Base-by-base conservation (phyloP, 306 rosid species). In the Herpetospermum pedunculosum region DNA sequence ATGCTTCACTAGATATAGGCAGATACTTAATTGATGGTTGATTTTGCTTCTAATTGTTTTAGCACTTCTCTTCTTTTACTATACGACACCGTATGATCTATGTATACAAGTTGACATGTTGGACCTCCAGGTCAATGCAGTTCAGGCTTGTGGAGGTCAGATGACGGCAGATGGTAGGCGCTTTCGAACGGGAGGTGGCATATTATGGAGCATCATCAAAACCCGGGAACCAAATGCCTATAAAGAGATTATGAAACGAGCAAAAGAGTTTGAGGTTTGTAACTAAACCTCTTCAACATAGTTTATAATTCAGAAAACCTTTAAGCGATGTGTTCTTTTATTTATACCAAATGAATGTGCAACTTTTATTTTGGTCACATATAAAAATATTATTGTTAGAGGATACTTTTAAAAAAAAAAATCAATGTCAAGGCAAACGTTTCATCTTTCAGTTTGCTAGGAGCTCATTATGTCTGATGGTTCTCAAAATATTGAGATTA, bases 131-230 rank as follows among this genome's bases (percentile, higher is more conserved):
- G 98, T 93, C 79, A 89, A 90, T 77, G 93, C 92, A 52, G 77
- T 92, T 75, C 90, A 88, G 78, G 79, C 93, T 48, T 90, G 96
- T 68, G 98, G 98, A 64, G 98, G 93, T 76, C 97, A 90, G 89
- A 81, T 65, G 92, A 88, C 93, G 69, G 82, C 81, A 38, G 92
- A 90, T 83, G 96, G 96, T 18, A 83, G 77, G 65, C 96, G 97
- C 21, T 76, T 43, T 32, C 81, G 94, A 65, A 86, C 83, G 1
- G 98, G 98, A 32, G 97, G 98, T 75, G 98, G 97, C 62, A 65
- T 94, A 67, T 81, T 94, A 80, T 94, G 97, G 98, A 80, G 49
- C 71, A 90, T 90, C 80, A 82, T 92, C 37, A 94, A 91, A 88
- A 70, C 77, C 71, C 90, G 92, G 68, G 98, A 90, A 55, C 98